A percentile compares a stretch with the other conserved stretches of the same genome.
These are phyloP conservation scores for Boletus rubescentipes DNA, from an alignment of 768 basidiomycete species.

Conservation along the genomic window DNA sequence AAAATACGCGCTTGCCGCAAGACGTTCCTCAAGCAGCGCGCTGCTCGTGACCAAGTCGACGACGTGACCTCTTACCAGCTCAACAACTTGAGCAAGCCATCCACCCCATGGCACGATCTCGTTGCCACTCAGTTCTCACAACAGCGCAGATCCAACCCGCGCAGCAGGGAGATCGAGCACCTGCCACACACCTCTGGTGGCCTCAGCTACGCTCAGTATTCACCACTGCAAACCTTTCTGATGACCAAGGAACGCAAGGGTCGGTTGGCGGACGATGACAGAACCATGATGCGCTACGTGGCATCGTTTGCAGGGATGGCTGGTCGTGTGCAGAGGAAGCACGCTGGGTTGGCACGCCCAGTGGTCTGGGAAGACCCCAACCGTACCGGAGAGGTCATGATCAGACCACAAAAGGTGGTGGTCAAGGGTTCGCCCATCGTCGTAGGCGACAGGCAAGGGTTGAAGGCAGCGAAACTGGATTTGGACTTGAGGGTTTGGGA, in stretches of 20 bases:
- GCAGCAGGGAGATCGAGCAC: constrained; percentile 48
- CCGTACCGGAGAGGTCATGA: constrained; percentile 29
- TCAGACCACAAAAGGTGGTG: constrained; percentile 27
- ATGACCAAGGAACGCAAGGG: constrained; percentile 56
- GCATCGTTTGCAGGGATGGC: constrained; percentile 35
- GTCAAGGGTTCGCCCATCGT: constrained; percentile 42
- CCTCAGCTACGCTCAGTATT: constrained; percentile 56
- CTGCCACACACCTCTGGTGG: constrained; percentile 65
- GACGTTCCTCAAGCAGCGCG: constrained; percentile 48
- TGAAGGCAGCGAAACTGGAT: constrained; percentile 37
- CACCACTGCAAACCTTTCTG: constrained; percentile 53
- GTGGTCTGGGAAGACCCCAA: constrained; percentile 32
- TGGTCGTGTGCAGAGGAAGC: constrained; percentile 18
- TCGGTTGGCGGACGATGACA: constrained; percentile 45
- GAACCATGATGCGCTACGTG: constrained; percentile 13
- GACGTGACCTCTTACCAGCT: constrained; percentile 29
- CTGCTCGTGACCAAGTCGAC: constrained; percentile 14
- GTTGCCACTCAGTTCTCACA: constrained; percentile 20
- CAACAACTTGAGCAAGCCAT: constrained; percentile 18
- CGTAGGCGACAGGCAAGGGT: constrained; percentile 44
- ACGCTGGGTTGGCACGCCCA: constrained; percentile 14
- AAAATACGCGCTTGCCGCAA: constrained; percentile 56
- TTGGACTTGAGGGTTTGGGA: constrained; percentile 33
- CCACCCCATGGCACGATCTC: constrained; percentile 28
- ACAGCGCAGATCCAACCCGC: constrained; percentile 24